Evolutionary conservation across 164 flowering plant genomes (phyloP).

Genomic region (Dillenia suffruticosa): DNA sequence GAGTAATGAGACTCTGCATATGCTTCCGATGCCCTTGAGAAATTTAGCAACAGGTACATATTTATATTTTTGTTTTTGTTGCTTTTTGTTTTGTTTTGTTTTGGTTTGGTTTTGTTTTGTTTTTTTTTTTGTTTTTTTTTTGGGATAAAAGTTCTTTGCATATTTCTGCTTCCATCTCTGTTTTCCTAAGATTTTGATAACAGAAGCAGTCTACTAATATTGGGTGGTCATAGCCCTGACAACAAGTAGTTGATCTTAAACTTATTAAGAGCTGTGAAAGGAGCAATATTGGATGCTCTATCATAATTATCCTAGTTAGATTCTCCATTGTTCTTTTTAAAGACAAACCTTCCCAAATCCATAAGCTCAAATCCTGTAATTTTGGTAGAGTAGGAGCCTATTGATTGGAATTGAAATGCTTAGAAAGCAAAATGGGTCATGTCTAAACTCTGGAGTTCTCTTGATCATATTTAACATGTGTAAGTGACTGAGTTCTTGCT

Average conservation of each 20-base stretch:
- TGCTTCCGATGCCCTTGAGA: conserved; percentile 87
- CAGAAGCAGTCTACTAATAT: background rate
- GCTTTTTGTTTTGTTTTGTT: no score
- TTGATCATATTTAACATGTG: background rate
- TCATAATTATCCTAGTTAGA: background rate
- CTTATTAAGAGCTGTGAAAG: background rate
- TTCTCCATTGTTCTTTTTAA: no score
- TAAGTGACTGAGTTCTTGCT: background rate
- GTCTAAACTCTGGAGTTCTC: no score
- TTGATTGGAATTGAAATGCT: no score
- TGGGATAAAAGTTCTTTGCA: no score
- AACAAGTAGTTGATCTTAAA: background rate
- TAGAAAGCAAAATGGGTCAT: no score
- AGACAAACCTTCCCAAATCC: no score
- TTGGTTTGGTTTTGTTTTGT: no score
- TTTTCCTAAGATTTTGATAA: background rate
- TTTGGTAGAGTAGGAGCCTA: no score
- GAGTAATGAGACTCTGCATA: conserved; percentile 90
- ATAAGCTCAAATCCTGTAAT: no score
- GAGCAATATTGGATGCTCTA: background rate
- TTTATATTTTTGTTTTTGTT: no score
- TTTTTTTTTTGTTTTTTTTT: background rate
- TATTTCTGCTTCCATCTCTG: background rate
- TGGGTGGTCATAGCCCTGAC: background rate
- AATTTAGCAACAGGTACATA: conserved; percentile 82